These are phyloP conservation scores for Helicostylum pulchrum DNA, from an alignment of 192 early-diverging fungal genomes.

Conservation along the genomic window DNA sequence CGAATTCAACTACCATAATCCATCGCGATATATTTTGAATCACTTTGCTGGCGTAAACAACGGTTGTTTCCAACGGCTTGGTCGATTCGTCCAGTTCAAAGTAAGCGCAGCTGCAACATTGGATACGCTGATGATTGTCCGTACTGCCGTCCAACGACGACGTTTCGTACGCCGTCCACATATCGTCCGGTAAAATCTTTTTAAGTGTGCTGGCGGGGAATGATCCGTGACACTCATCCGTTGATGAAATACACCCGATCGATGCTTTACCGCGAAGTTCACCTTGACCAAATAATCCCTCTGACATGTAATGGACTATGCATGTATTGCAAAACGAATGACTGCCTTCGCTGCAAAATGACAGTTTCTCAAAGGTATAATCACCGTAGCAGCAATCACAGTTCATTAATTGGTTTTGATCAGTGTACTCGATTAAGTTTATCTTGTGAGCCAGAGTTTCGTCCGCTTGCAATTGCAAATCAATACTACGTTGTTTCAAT, in stretches of 20 bases:
- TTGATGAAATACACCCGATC: conserved; percentile 32
- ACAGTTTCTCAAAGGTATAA: conserved; percentile 41
- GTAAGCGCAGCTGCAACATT: conserved; percentile 37
- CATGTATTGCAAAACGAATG: conserved; percentile 45
- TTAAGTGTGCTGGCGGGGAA: conserved; percentile 19
- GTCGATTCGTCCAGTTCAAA: conserved; percentile 35
- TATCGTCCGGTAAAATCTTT: conserved; percentile 16
- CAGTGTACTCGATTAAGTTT: conserved; percentile 36
- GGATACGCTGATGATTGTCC: conserved; percentile 16
- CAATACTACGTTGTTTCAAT: conserved; percentile 6
- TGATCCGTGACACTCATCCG: conserved; percentile 28
- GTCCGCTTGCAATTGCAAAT: conserved; percentile 27
- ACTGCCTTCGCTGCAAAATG: conserved; percentile 37
- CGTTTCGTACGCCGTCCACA: conserved; percentile 33
- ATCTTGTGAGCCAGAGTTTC: conserved; percentile 25
- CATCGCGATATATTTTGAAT: conserved; percentile 14
- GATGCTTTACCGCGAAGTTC: conserved; percentile 25
- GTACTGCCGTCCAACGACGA: conserved; percentile 26
- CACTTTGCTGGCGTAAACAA: neutral
- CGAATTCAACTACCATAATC: conserved; percentile 19
- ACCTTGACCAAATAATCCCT: conserved; percentile 46
- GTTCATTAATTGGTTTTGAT: conserved; percentile 35
- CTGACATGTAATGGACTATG: conserved; percentile 37
- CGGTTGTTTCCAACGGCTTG: conserved; percentile 6
- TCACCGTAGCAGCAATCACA: conserved; percentile 48